A percentile compares a stretch with the other conserved stretches of the same genome.
These are phyloP conservation scores for Phialocephala subalpina DNA, from an alignment of 2,329 filamentous ascomycete genomes.

Conservation along the genomic window DNA sequence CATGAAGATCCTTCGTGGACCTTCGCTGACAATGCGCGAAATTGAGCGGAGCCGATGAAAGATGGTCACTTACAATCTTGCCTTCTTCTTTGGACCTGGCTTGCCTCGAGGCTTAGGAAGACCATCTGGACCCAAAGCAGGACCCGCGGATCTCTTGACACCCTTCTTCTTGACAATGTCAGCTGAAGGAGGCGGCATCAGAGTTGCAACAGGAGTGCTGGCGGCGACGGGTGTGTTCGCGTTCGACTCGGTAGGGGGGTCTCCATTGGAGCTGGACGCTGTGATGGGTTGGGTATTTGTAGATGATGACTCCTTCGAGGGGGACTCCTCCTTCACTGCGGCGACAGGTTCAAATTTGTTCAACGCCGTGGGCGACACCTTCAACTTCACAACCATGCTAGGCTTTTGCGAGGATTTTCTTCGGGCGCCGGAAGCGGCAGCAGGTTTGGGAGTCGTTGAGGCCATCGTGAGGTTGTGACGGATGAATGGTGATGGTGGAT, in stretches of 20 bases:
- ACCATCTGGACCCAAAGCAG: constrained; percentile 64
- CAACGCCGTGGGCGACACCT: constrained; percentile 58
- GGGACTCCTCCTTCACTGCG: constrained; percentile 50
- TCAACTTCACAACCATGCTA: constrained; percentile 55
- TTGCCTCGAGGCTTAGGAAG: constrained; percentile 79
- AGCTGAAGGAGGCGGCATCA: constrained; percentile 67
- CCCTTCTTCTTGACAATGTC: constrained; percentile 81
- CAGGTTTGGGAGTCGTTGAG: constrained; percentile 33
- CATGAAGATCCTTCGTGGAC: not conserved
- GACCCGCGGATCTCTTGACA: constrained; percentile 73
- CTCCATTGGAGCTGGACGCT: constrained; percentile 52
- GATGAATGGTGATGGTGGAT: constrained; percentile 21
- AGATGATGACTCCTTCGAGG: constrained; percentile 50
- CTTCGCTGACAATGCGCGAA: not conserved
- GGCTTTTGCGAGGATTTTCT: constrained; percentile 34
- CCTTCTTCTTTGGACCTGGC: constrained; percentile 96
- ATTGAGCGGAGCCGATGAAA: constrained; percentile 5
- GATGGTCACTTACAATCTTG: constrained; percentile 77
- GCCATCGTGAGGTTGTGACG: constrained; percentile 34
- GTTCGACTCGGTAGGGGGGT: constrained; percentile 66
- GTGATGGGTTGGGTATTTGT: constrained; percentile 47
- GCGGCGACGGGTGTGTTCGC: constrained; percentile 64
- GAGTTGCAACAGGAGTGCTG: constrained; percentile 61
- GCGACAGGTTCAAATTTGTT: constrained; percentile 57
- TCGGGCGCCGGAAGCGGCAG: constrained; percentile 26